These are phyloP conservation scores for Zanthoxylum bungeanum DNA, from an alignment of 345 rosid species.

Conservation along the genomic window DNA sequence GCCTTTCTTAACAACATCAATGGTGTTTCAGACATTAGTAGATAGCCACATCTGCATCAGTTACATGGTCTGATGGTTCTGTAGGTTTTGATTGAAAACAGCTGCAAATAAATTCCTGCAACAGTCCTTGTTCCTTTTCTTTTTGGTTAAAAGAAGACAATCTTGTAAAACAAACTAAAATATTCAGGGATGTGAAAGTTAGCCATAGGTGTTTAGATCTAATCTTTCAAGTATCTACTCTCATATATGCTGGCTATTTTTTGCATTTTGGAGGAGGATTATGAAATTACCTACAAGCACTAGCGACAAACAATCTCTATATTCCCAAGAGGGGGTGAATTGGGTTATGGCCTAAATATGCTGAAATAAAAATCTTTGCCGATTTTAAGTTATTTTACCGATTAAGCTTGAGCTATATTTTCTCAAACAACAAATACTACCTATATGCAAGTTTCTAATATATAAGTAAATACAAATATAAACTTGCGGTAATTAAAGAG, in stretches of 20 bases:
- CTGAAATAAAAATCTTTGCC: no score
- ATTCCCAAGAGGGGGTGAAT: no score
- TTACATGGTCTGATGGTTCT: neutral
- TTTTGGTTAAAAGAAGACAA: neutral
- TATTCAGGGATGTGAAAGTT: neutral
- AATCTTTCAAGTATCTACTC: neutral
- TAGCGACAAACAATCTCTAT: no score
- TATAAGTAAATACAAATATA: no score
- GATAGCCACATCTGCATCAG: neutral
- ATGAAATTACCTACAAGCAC: no score
- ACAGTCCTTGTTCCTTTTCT: neutral
- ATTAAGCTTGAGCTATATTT: no score
- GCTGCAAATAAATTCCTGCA: neutral
- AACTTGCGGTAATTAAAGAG: no score
- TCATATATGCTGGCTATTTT: neutral
- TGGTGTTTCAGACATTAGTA: neutral
- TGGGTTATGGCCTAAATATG: no score
- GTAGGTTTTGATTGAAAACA: neutral
- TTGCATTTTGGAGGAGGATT: neutral
- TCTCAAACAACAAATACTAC: no score
- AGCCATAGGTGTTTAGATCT: neutral
- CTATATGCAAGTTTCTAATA: no score
- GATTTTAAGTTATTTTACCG: no score
- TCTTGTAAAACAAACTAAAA: neutral
- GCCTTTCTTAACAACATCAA: neutral